A percentile compares a stretch with the other conserved stretches of the same genome.
Conservation (phyloP, 768 basidiomycete genomes). For the Leccinum truebloodii region DNA sequence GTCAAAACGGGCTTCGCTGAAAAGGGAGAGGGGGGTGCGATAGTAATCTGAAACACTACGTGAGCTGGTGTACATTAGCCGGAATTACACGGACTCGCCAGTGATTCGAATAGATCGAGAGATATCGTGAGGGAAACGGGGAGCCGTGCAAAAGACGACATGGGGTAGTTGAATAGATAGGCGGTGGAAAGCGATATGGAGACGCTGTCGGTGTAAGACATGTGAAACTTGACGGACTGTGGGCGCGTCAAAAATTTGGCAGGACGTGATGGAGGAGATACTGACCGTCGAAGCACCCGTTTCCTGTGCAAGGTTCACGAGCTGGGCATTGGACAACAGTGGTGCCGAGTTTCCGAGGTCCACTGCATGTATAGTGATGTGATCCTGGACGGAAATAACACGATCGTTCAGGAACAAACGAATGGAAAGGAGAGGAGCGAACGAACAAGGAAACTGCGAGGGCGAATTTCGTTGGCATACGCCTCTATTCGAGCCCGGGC, state of each 20-base stretch:
- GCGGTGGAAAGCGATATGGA: conserved; percentile 84
- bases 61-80: background rate
- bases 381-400: conserved; percentile 55
- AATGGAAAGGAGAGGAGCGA: background rate
- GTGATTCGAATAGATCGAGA: conserved; percentile 70
- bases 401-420: conserved; percentile 5
- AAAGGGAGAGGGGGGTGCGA: conserved; percentile 60
- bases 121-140: conserved; percentile 82
- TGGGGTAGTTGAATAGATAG: conserved; percentile 84
- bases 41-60: conserved; percentile 47
- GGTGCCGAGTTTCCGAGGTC: conserved; percentile 84
- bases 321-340: conserved; percentile 66
- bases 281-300: conserved; percentile 34
- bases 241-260: conserved; percentile 18
- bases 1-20: conserved; percentile 61
- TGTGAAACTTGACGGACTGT: conserved; percentile 80
- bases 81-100: conserved; percentile 42
- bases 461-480: conserved; percentile 78
- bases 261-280: background rate
- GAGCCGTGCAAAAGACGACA: conserved; percentile 76
- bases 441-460: conserved; percentile 66
- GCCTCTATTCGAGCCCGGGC: conserved; percentile 78
- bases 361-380: conserved; percentile 82
- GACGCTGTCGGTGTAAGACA: conserved; percentile 80
- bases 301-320: conserved; percentile 27